Evolutionary conservation across 345 rosid species (phyloP), one percentile per base, ranked within the genome.

Genomic region (Brassica carinata): DNA sequence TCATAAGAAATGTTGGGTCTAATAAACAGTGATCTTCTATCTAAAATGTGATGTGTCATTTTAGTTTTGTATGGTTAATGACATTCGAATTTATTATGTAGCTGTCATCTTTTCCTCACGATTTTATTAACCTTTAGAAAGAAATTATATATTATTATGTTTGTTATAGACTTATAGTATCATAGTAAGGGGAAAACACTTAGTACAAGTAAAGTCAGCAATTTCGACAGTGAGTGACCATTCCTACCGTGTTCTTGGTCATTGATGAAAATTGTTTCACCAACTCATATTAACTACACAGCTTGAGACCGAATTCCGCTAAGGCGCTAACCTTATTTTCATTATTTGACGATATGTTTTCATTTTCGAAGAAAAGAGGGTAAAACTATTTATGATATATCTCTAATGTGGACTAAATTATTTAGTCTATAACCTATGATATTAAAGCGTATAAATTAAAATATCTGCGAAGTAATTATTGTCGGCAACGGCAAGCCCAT

Each of bases 401-500:
- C 36, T 45, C 33, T 48, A 10, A 34, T 26, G 55, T 71, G 71
- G 33, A 23, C 9, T 38, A 38, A 3, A 7, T 3, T 31, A 27
- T 30, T 45, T 69, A n/a, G 53, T 43, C 17, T 40, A 7, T 0
- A 33, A 40, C 13, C 48, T 15, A 43, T 9, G 27, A 71, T 43
- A 23, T 23, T 58, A 73, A 3, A 59, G 23, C 30, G 62, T 59
- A 79, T 72, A 67, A 67, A 45, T n/a, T 67, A 79, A 61, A 61
- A 72, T 68, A 68, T 79, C 74, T 74, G 2, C 65, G 7, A 34
- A 33, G 13, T 45, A 62, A 34, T 63, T n/a, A 36, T 36, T 75
- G 79, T 75, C 83, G 79, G 72, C 51, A 80, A 19, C 23, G 23
- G 23, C 26, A 23, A 23, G 59, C 76, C 76, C 83, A 80, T 80